phyloP scores from a whole-genome alignment of 2,329 filamentous ascomycete genomes.

The Exophiala phaeomuriformis region DNA sequence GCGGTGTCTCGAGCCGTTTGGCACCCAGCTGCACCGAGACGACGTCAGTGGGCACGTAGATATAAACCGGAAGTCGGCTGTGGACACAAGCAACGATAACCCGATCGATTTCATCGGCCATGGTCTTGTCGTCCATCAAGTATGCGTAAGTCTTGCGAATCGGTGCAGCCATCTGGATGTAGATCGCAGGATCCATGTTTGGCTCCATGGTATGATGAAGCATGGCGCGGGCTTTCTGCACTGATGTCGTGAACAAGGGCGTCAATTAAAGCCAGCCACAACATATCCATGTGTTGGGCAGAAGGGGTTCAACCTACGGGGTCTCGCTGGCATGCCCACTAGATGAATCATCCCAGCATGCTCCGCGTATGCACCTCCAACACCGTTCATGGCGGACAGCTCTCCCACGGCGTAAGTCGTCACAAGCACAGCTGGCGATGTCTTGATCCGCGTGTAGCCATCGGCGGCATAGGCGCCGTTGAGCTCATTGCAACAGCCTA shows the following conservation, averaged over 20 bases:
- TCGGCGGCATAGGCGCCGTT: conserved; percentile 66
- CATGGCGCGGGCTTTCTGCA: conserved; percentile 41
- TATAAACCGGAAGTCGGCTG: conserved; percentile 26
- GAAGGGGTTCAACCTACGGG: conserved; percentile 1
- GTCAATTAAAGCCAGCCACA: conserved; percentile 14
- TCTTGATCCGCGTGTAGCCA: conserved; percentile 66
- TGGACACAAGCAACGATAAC: conserved; percentile 24
- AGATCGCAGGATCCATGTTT: conserved; percentile 25
- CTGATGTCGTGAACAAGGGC: conserved; percentile 30
- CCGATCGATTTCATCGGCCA: conserved; percentile 26
- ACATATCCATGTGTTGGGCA: conserved; percentile 12
- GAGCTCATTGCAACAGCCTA: conserved; percentile 55
- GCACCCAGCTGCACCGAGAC: conserved; percentile 16
- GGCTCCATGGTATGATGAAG: conserved; percentile 31
- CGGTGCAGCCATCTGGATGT: conserved; percentile 24
- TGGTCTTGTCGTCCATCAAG: conserved; percentile 25
- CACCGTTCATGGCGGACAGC: conserved; percentile 33
- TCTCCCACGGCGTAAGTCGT: conserved; percentile 56
- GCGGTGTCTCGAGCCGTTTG: conserved; percentile 56
- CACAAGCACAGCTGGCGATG: conserved; percentile 44
- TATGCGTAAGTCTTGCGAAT: conserved; percentile 25
- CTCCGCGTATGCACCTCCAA: conserved; percentile 49
- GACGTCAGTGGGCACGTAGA: conserved; percentile 27
- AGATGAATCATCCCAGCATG: conserved; percentile 55
- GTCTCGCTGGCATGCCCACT: conserved; percentile 46